These are phyloP conservation scores for Xylariales sp. DNA, from an alignment of 2,329 filamentous ascomycete species.

Conservation along the genomic window DNA sequence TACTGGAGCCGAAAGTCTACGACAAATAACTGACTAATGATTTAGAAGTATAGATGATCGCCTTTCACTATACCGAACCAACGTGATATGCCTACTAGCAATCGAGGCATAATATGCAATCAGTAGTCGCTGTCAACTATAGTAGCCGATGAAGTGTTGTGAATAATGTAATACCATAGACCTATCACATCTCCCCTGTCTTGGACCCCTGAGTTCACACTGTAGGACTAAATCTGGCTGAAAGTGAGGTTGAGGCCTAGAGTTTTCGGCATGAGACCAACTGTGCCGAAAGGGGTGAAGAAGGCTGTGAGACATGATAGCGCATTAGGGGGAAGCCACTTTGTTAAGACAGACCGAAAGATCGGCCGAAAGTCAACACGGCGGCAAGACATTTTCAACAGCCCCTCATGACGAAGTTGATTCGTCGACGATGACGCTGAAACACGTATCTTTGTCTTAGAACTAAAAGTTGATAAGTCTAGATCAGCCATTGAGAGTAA, in stretches of 20 bases:
- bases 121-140: background rate
- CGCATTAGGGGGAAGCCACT: background rate
- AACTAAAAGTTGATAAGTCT: background rate
- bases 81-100: too few relatives aligned
- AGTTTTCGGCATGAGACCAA: too few relatives aligned
- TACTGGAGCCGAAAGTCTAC: background rate
- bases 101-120: background rate
- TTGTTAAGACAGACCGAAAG: constrained; percentile 1
- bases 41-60: background rate
- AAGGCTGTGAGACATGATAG: constrained; percentile 19
- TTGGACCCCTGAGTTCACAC: background rate
- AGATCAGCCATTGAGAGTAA: background rate
- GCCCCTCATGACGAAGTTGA: background rate
- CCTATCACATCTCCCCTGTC: constrained; percentile 3
- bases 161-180: background rate
- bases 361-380: background rate
- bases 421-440: background rate
- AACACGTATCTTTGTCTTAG: background rate
- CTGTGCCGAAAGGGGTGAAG: too few relatives aligned
- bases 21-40: background rate
- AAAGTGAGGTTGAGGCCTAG: too few relatives aligned
- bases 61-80: too few relatives aligned
- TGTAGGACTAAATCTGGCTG: too few relatives aligned
- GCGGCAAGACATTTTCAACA: background rate
- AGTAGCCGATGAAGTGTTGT: too few relatives aligned